Evolutionary conservation across 495 filamentous ascomycete genomes (phyloP).

Genomic region (Trichoderma orchidacearum): DNA sequence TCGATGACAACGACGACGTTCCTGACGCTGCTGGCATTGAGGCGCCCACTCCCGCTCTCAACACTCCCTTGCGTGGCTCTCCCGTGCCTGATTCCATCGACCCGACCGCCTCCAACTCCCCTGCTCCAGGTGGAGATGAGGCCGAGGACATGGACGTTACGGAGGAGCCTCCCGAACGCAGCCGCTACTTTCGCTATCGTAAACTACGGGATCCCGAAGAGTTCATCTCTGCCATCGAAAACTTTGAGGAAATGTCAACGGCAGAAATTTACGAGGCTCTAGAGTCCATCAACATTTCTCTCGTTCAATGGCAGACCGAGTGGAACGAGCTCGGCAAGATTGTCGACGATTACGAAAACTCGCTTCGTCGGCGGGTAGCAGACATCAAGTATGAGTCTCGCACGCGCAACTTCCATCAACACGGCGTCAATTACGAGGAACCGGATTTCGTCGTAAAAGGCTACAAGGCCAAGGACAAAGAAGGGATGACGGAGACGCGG

Average conservation of each 20-base stretch:
- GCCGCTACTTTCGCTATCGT: slow-evolving; percentile 14
- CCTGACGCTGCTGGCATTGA: not conserved
- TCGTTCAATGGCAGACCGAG: slow-evolving; percentile 51
- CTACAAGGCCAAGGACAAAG: slow-evolving; percentile 20
- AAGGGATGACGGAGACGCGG: slow-evolving; percentile 14
- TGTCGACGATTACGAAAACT: slow-evolving; percentile 33
- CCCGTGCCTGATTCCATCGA: not conserved
- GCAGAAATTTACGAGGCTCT: slow-evolving; percentile 41
- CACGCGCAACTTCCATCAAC: slow-evolving; percentile 19
- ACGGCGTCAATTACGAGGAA: slow-evolving; percentile 15
- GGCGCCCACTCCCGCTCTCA: not conserved
- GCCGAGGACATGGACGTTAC: slow-evolving; percentile 13
- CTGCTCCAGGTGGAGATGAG: not conserved
- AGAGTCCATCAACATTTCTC: slow-evolving; percentile 34
- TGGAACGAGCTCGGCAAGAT: slow-evolving; percentile 45
- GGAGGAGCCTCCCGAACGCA: slow-evolving; percentile 2
- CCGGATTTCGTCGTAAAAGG: slow-evolving; percentile 25
- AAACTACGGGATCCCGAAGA: slow-evolving; percentile 23
- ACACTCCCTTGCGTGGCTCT: slow-evolving; percentile 1
- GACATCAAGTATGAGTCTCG: slow-evolving; percentile 20
- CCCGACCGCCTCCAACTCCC: not conserved
- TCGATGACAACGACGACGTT: not conserved
- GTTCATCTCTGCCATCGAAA: slow-evolving; percentile 17
- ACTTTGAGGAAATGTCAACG: slow-evolving; percentile 18
- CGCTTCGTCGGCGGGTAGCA: slow-evolving; percentile 22